Conservation (phyloP, 176 grass and related monocot genomes). For the Poa annua region DNA sequence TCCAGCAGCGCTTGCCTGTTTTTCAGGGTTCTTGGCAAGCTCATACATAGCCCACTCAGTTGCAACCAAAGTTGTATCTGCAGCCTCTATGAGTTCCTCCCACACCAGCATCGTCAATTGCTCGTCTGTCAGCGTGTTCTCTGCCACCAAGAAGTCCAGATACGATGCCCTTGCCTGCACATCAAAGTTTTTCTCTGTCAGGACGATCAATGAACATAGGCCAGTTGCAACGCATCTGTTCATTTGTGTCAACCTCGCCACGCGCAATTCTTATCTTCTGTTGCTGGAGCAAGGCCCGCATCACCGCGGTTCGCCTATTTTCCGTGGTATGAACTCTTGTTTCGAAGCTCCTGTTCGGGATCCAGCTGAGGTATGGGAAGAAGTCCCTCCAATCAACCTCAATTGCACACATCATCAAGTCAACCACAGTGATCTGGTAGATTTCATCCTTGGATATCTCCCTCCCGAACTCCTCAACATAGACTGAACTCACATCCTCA, state of each 20-base stretch:
- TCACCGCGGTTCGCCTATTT: slow-evolving; percentile 50
- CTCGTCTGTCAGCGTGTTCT: slow-evolving; percentile 69
- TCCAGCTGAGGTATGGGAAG: slow-evolving; percentile 86
- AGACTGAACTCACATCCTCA: slow-evolving; percentile 61
- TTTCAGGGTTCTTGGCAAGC: slow-evolving; percentile 66
- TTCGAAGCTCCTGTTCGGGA: slow-evolving; percentile 81
- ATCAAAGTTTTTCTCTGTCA: neutral
- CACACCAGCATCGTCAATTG: slow-evolving; percentile 64
- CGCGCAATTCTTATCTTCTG: slow-evolving; percentile 60
- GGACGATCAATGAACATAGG: neutral
- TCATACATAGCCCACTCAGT: slow-evolving; percentile 93
- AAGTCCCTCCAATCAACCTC: slow-evolving; percentile 96
- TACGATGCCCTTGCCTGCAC: slow-evolving; percentile 64
- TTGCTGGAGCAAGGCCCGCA: slow-evolving; percentile 57
- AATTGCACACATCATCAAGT: slow-evolving; percentile 80
- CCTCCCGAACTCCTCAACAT: slow-evolving; percentile 70
- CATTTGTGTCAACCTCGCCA: slow-evolving; percentile 61
- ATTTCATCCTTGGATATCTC: slow-evolving; percentile 63
- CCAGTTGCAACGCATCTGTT: no score
- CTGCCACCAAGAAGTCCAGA: slow-evolving; percentile 65
- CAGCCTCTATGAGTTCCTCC: slow-evolving; percentile 73
- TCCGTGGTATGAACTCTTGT: slow-evolving; percentile 47
- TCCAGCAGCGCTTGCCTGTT: slow-evolving; percentile 42
- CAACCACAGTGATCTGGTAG: slow-evolving; percentile 50
- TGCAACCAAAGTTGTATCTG: slow-evolving; percentile 76